Conservation (phyloP, 2,329 filamentous ascomycete genomes). For the Colletotrichum endophyticum region DNA sequence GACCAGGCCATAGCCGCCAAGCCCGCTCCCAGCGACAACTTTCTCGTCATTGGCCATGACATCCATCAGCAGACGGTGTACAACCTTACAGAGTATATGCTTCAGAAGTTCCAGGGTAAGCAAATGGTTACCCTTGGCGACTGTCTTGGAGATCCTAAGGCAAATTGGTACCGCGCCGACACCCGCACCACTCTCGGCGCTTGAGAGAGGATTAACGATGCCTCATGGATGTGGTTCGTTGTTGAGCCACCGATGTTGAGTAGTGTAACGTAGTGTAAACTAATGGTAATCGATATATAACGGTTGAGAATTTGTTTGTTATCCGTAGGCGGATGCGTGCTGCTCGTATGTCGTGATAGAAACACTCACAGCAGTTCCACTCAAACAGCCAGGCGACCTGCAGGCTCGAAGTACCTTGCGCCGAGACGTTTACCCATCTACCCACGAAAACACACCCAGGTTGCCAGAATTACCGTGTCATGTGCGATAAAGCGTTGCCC, state of each 20-base stretch:
- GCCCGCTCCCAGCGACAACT: slow-evolving; percentile 26
- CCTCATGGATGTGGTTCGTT: neutral
- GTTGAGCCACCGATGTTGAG: neutral
- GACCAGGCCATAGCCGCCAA: slow-evolving; percentile 33
- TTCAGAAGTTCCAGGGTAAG: slow-evolving; percentile 37
- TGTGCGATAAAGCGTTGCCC: neutral
- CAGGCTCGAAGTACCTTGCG: neutral
- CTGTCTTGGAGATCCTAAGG: slow-evolving; percentile 51
- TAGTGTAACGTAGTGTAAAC: neutral
- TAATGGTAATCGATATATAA: neutral
- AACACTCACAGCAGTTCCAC: neutral
- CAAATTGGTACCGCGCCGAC: slow-evolving; percentile 50
- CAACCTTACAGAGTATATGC: slow-evolving; percentile 41
- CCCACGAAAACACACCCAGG: neutral
- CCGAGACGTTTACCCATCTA: neutral
- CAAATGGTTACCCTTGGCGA: slow-evolving; percentile 54
- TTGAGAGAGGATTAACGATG: neutral
- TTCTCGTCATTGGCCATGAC: slow-evolving; percentile 39
- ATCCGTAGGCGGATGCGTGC: too few relatives aligned
- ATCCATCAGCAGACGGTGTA: slow-evolving; percentile 44
- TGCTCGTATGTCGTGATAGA: neutral
- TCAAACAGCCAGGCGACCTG: neutral
- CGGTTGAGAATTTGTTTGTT: neutral
- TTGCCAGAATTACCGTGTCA: neutral
- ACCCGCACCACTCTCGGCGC: neutral